Evolutionary conservation across 208 protist species (phyloP).

Genomic region (Trypanosoma caninum): DNA sequence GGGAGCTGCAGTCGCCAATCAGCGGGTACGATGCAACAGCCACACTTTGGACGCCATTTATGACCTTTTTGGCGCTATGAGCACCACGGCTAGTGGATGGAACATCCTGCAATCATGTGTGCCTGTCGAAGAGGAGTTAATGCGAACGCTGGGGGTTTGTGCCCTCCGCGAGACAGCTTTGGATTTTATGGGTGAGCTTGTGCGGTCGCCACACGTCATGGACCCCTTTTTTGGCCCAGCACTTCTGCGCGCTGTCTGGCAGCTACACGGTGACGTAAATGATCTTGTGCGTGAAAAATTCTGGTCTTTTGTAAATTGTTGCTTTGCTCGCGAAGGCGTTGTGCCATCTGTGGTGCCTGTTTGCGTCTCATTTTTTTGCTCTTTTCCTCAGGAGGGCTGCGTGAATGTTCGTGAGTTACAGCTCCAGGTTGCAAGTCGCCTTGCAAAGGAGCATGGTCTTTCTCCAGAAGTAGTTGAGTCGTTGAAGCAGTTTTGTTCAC

Average conservation of each 20-base stretch:
- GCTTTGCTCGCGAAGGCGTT: conserved; percentile 3
- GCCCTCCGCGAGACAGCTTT: conserved; percentile 33
- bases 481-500: conserved; percentile 24
- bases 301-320: conserved; percentile 29
- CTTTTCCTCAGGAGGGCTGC: conserved; percentile 26
- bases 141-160: conserved; percentile 24
- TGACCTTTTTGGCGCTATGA: conserved; percentile 43
- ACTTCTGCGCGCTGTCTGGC: conserved; percentile 52
- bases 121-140: conserved; percentile 21
- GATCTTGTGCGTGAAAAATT: conserved; percentile 47
- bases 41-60: conserved; percentile 39
- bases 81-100: conserved; percentile 54
- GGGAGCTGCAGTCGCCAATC: conserved; percentile 24
- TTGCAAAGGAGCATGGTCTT: conserved; percentile 24
- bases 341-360: conserved; percentile 16
- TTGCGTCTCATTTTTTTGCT: conserved; percentile 64
- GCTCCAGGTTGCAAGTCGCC: conserved; percentile 33
- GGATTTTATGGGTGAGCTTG: conserved; percentile 31
- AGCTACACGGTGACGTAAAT: conserved; percentile 35
- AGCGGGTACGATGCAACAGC: conserved; percentile 18
- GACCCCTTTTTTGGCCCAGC: conserved; percentile 31
- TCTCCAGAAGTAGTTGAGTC: conserved; percentile 30
- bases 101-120: conserved; percentile 21
- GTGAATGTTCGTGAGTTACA: conserved; percentile 52
- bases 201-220: conserved; percentile 43